Base-by-base conservation (phyloP, 164 flowering plant genomes). In the Annona squamosa region DNA sequence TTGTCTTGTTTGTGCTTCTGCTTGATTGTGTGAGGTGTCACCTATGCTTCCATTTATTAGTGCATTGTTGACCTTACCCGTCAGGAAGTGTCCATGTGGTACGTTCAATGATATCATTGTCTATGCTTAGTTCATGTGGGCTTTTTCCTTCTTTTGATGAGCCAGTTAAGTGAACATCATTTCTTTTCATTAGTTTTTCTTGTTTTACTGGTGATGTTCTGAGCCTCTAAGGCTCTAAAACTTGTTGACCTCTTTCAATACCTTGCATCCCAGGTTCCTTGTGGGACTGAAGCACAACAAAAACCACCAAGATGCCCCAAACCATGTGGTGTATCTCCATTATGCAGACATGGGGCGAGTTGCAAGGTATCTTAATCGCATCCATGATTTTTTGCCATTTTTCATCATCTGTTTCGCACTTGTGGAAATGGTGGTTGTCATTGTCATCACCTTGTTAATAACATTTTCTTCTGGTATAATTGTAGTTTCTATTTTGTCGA, bases 231-330 rank as follows among this genome's bases (percentile, higher is more conserved):
- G 9, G 59, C 59, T 52, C 59, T 52, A 52, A 26, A 26, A 10
- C 13, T 52, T 52, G 59, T 10, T 52, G 9, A 3, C 13, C 59
- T 52, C 13, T 52, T 62, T 70, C 48, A 17, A 16, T 76, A 37
- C 12, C 65, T 76, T 73, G 74, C 74, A 37, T 72, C 73, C 70
- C 83, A 92, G 97, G 98, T 94, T 82, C 97, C 97, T 65, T 91
- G 97, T 81, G 97, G 97, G 72, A 86, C 95, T 73, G 97, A 92
- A 85, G 81, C n/a, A 77, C 87, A 87, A 69, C 92, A 94, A 79
- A 92, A 86, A 84, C 98, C 97, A 82, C 98, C 98, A 52, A 90
- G 72, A 79, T 94, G 98, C 84, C 85, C 79, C 42, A 94, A 88
- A 82, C 82, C 65, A 68, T 94, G 98, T 75, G 66, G 44, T 18